Evolutionary conservation across 805 yeast genomes (phyloP), one percentile per base, ranked within the genome.

Genomic region (Torulaspora gathmanii): DNA sequence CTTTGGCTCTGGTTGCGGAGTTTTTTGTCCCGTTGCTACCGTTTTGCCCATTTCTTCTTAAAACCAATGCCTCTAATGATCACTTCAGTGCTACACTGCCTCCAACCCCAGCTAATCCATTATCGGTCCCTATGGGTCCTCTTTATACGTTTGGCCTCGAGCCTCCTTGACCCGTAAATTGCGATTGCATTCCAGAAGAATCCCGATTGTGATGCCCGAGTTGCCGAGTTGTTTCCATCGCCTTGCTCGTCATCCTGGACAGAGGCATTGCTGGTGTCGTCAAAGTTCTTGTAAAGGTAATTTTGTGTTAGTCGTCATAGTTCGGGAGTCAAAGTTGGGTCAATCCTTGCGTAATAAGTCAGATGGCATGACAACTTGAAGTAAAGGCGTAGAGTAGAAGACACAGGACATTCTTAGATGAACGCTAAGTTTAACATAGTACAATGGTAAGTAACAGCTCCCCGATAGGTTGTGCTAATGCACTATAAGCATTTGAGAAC

Each of bases 1-100:
- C 49, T 67, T 61, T 39, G 89, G 89, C 12, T 70, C 69, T 39
- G 73, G 69, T 42, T 68, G 67, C 44, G 88, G 87, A 2, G 58
- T 56, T 15, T 48, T 27, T 2, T 59, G 42, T 6, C 50, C 48
- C 4, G 61, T 51, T 5, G 62, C 61, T 22, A 58, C 26, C 8
- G 67, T 61, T 5, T 38, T 33, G 7, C 50, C 44, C 44, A 41
- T 41, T 22, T 41, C 25, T 27, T 15, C 34, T 31, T 22, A 31
- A 31, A 16, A 7, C 17, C 5, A 16, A 12, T 31, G 9, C 30
- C 15, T 11, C 25, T 22, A 22, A 10, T 4, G 25, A 22, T 3
- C 25, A 7, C 6, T 7, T 22, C 22, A 20, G 22, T 20, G 22
- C 22, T 20, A 6, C 22, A 4, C 22, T 20, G 6, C 4, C 6